These are phyloP conservation scores for Cladosporium sp. DNA, from an alignment of 2,329 filamentous ascomycete genomes.

Conservation along the genomic window DNA sequence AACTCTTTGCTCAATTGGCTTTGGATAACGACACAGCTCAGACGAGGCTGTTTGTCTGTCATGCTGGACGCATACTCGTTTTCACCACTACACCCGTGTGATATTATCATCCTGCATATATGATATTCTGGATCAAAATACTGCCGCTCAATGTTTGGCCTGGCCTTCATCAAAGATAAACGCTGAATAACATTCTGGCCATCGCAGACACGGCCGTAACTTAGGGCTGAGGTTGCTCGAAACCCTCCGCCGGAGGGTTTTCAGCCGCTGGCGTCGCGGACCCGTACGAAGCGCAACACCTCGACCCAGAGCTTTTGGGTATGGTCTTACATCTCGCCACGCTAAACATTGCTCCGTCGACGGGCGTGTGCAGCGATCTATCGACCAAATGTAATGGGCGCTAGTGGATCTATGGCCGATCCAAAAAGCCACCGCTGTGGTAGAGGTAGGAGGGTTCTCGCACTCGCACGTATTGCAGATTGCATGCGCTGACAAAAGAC, in stretches of 20 bases:
- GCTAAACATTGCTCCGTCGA: background rate
- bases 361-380: background rate
- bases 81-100: background rate
- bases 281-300: background rate
- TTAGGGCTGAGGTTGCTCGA: background rate
- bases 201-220: background rate
- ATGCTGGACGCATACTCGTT: background rate
- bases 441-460: conserved; percentile 5
- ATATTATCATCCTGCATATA: background rate
- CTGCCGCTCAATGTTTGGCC: background rate
- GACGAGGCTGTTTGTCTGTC: background rate
- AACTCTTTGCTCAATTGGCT: background rate
- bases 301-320: background rate
- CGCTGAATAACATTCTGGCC: background rate
- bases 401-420: background rate
- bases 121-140: background rate
- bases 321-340: background rate
- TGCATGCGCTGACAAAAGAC: conserved; percentile 3
- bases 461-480: conserved; percentile 9
- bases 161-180: background rate
- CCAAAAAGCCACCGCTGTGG: background rate
- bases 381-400: background rate
- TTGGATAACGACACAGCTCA: background rate
- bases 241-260: background rate
- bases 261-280: background rate